Conservation (phyloP, 2,329 filamentous ascomycete genomes). For the Rutstroemia sp. region DNA sequence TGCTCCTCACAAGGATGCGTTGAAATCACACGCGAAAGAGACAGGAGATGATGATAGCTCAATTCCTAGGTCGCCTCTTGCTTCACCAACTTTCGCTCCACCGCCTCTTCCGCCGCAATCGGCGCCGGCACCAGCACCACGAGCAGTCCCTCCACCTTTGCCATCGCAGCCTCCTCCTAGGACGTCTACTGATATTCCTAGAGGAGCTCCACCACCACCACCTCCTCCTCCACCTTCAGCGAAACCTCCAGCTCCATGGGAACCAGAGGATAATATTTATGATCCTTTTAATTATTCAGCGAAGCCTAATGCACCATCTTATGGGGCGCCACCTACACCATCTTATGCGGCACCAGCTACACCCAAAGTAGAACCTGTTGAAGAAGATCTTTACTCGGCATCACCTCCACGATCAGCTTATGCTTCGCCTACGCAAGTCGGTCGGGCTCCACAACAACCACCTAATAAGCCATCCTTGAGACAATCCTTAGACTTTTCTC, state of each 20-base stretch:
- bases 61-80: conserved; percentile 39
- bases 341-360: conserved; percentile 11
- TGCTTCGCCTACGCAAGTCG: conserved; percentile 27
- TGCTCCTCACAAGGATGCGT: conserved; percentile 85
- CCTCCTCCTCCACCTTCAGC: conserved; percentile 40
- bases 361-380: conserved; percentile 17
- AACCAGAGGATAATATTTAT: conserved; percentile 64
- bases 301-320: conserved; percentile 15
- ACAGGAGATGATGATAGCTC: conserved; percentile 66
- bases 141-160: conserved; percentile 56
- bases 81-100: conserved; percentile 36
- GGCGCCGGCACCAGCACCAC: conserved; percentile 49
- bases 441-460: conserved; percentile 38
- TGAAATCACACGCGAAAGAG: conserved; percentile 74
- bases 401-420: conserved; percentile 27
- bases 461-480: conserved; percentile 36
- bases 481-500: conserved; percentile 58
- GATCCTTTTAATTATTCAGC: conserved; percentile 53
- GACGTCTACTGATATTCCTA: conserved; percentile 63
- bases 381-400: conserved; percentile 30
- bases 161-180: conserved; percentile 49
- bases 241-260: conserved; percentile 35
- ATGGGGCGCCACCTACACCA: conserved; percentile 13
- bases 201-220: conserved; percentile 54
- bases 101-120: conserved; percentile 44